Evolutionary conservation across 2,329 filamentous ascomycete species (phyloP).

Genomic region (Anthostomella pinea): DNA sequence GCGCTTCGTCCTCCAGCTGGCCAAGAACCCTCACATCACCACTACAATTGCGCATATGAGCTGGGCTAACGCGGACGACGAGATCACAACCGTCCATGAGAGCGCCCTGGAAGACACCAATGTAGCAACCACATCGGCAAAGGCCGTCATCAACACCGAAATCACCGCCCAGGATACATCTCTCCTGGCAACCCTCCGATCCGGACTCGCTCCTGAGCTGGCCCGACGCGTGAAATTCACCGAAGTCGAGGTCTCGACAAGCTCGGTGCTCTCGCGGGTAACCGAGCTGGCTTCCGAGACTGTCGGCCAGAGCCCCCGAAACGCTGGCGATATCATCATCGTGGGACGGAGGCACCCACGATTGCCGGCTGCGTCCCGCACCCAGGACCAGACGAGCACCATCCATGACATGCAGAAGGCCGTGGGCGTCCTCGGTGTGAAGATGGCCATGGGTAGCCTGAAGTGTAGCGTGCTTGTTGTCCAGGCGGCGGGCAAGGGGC

Average conservation of each 20-base stretch:
- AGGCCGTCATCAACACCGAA: constrained; percentile 28
- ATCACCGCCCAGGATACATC: constrained; percentile 34
- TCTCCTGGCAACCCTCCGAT: constrained; percentile 34
- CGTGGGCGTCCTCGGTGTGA: constrained; percentile 59
- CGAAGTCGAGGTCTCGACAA: constrained; percentile 41
- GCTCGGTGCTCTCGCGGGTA: constrained; percentile 42
- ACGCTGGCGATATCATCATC: constrained; percentile 69
- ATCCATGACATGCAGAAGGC: constrained; percentile 47
- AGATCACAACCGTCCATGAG: constrained; percentile 20
- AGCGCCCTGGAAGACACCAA: constrained; percentile 14
- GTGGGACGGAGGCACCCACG: constrained; percentile 54
- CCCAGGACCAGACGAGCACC: constrained; percentile 17
- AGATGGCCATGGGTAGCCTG: constrained; percentile 56
- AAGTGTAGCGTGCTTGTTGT: constrained; percentile 68
- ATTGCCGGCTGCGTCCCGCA: constrained; percentile 21
- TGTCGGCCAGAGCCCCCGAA: constrained; percentile 58
- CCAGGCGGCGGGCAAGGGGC: constrained; percentile 48
- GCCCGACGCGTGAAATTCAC: constrained; percentile 44
- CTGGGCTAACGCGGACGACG: constrained; percentile 27
- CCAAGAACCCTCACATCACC: constrained; percentile 73
- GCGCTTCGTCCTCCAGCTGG: constrained; percentile 78
- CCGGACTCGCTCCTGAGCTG: constrained; percentile 33
- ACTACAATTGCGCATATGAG: constrained; percentile 68
- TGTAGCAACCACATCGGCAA: constrained; percentile 12
- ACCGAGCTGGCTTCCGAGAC: constrained; percentile 55